Percentiles rank a stretch among this genome's conserved stretches.
phyloP scores from a whole-genome alignment of 345 rosid species.

The Ailanthus altissimus region DNA sequence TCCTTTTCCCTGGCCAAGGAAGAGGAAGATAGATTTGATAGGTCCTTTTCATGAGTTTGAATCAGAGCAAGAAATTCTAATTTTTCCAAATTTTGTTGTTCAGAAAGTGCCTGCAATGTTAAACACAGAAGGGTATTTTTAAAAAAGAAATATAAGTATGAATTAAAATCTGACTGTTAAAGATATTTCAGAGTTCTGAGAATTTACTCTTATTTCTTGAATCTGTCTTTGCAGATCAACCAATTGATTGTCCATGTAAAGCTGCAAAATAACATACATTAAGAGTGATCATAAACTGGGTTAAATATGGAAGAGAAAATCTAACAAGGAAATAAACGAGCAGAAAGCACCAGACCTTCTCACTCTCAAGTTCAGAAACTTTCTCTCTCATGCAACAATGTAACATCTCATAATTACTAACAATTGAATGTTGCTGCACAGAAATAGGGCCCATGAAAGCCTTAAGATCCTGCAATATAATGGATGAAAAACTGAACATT shows the following conservation, averaged over 20 bases:
- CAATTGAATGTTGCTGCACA: constrained; percentile 48
- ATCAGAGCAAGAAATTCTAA: constrained; percentile 53
- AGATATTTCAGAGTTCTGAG: constrained; percentile 45
- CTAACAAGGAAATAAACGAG: background rate
- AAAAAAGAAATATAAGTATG: background rate
- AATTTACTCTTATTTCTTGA: constrained; percentile 45
- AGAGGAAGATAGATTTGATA: constrained; percentile 57
- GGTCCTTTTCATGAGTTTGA: constrained; percentile 71
- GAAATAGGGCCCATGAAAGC: constrained; percentile 41
- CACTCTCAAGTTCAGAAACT: constrained; percentile 52
- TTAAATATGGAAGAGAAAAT: background rate
- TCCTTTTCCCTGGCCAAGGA: constrained; percentile 78
- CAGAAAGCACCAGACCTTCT: constrained; percentile 51
- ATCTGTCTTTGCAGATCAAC: constrained; percentile 53
- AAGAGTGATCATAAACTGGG: background rate
- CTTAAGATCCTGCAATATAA: constrained; percentile 63
- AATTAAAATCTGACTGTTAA: constrained; percentile 12
- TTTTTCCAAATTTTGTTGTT: constrained; percentile 58
- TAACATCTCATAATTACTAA: constrained; percentile 42
- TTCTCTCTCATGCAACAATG: constrained; percentile 44
- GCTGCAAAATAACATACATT: constrained; percentile 58
- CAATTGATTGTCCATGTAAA: constrained; percentile 44
- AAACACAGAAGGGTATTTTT: constrained; percentile 8
- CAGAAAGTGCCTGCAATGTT: constrained; percentile 51
- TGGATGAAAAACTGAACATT: constrained; percentile 11